A percentile compares a stretch with the other conserved stretches of the same genome.
Evolutionary conservation across 441 rosid species (phyloP).

Genomic region (Populus hybrid): DNA sequence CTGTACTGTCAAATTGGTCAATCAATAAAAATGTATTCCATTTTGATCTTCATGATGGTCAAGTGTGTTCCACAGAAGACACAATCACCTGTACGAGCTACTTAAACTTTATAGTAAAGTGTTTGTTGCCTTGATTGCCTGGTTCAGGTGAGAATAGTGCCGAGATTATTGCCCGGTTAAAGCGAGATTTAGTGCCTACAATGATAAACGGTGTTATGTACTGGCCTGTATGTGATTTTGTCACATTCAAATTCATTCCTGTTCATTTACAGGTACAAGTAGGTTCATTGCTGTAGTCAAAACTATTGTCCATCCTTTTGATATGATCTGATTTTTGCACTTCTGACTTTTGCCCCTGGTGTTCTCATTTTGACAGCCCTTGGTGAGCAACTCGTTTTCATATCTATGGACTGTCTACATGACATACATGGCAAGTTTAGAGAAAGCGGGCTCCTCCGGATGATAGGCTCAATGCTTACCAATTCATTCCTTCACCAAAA

Average conservation of each 20-base stretch:
- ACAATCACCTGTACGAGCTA: too few species aligned
- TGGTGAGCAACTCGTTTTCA: slow-evolving; percentile 86
- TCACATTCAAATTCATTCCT: slow-evolving; percentile 46
- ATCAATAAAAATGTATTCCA: too few species aligned
- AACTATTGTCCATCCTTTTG: background rate
- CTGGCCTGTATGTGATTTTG: too few species aligned
- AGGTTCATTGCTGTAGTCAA: background rate
- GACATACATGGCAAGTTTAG: slow-evolving; percentile 76
- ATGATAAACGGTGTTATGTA: too few species aligned
- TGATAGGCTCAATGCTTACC: slow-evolving; percentile 19
- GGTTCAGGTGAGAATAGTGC: too few species aligned
- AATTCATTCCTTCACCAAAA: background rate
- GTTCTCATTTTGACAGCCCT: slow-evolving; percentile 47
- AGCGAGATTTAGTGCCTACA: too few species aligned
- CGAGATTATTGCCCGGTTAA: too few species aligned
- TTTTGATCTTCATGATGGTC: too few species aligned
- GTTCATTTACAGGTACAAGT: slow-evolving; percentile 75
- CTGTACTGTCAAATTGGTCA: too few species aligned
- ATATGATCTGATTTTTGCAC: background rate
- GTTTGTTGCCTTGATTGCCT: too few species aligned
- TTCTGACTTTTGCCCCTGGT: slow-evolving; percentile 3
- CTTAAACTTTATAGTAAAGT: too few species aligned
- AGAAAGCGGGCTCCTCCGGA: slow-evolving; percentile 38
- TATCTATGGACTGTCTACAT: slow-evolving; percentile 81
- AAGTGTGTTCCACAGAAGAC: too few species aligned